These are phyloP conservation scores for Leccinum subtestaceum DNA, from an alignment of 768 basidiomycete genomes.

Conservation along the genomic window DNA sequence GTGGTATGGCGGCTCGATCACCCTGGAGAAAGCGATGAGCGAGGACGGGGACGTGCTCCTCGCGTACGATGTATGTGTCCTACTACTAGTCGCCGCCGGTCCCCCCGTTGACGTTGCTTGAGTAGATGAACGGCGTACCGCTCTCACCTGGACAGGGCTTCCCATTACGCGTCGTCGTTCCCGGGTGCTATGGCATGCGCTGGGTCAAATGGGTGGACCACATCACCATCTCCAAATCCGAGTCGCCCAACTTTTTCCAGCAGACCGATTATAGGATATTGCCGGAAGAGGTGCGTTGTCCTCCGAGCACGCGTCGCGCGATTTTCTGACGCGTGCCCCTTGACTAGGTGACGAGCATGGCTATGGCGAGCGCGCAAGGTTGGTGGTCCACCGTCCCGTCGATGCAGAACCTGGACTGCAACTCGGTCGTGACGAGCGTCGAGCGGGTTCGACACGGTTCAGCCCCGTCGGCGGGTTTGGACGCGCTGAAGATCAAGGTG, in stretches of 20 bases:
- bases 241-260: constrained; percentile 70
- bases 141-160: constrained; percentile 61
- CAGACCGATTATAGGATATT: constrained; percentile 69
- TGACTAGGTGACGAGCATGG: constrained; percentile 25
- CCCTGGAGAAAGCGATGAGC: constrained; percentile 48
- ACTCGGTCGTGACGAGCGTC: constrained; percentile 50
- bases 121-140: constrained; percentile 59
- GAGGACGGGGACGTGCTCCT: constrained; percentile 52
- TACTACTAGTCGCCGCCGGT: background rate
- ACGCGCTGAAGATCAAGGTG: constrained; percentile 29
- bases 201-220: constrained; percentile 78
- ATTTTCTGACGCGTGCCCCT: background rate
- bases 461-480: constrained; percentile 8
- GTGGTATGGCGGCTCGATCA: constrained; percentile 64
- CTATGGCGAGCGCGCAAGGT: constrained; percentile 22
- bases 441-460: constrained; percentile 3
- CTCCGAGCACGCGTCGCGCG: background rate
- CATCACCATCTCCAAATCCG: constrained; percentile 47
- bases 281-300: constrained; percentile 43
- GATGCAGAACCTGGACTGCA: constrained; percentile 58
- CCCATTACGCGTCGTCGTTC: constrained; percentile 65
- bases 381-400: constrained; percentile 57
- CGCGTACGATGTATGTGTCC: constrained; percentile 44
- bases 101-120: background rate
- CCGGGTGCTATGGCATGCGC: constrained; percentile 65